Conservation (phyloP, 768 basidiomycete species). For the Hortiboletus campestris region DNA sequence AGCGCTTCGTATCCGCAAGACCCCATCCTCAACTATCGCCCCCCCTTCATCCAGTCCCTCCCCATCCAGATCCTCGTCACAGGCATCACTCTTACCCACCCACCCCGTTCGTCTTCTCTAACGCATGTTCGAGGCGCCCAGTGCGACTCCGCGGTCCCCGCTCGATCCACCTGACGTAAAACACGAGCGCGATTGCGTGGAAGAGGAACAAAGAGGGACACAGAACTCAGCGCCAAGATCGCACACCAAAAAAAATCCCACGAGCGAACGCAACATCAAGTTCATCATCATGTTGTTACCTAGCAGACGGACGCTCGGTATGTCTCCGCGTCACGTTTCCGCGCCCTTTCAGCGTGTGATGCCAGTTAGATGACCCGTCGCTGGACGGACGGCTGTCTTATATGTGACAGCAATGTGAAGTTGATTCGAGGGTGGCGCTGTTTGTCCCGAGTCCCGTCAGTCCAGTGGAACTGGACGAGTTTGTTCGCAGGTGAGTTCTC, state of each 20-base stretch:
- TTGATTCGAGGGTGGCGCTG: conserved; percentile 88
- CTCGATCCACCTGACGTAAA: no score
- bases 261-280: conserved; percentile 92
- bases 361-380: conserved; percentile 68
- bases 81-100: no score
- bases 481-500: conserved; percentile 71
- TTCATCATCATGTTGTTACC: conserved; percentile 92
- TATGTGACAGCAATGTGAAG: conserved; percentile 81
- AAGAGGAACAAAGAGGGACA: no score
- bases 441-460: conserved; percentile 95
- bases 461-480: conserved; percentile 81
- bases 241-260: no score
- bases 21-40: conserved; percentile 77
- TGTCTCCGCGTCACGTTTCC: conserved; percentile 19
- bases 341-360: neutral
- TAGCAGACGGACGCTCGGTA: conserved; percentile 84
- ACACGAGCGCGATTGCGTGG: no score
- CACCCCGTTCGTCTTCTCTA: no score
- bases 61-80: conserved; percentile 88
- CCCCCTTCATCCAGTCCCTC: conserved; percentile 81
- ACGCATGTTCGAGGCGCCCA: no score
- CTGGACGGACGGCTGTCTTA: conserved; percentile 85
- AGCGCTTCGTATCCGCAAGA: conserved; percentile 38
- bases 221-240: no score
- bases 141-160: no score